Evolutionary conservation across 306 rosid genomes (phyloP), one percentile per base, ranked within the genome.

Genomic region (Gynostemma pentaphyllum): DNA sequence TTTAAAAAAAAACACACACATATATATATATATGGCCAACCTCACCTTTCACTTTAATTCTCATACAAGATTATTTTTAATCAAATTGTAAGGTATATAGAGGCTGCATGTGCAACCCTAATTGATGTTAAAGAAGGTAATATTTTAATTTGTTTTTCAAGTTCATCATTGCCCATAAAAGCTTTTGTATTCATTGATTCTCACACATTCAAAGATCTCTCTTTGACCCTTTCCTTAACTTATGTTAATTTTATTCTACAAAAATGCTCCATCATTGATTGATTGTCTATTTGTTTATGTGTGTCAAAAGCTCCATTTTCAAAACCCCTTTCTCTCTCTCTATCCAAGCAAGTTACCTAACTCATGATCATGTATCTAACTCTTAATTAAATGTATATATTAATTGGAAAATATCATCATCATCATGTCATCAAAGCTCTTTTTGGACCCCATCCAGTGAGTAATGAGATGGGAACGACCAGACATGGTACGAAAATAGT

Each of bases 191-290:
- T 44, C 42, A 55, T 57, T 57, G n/a, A n/a, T 24, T 2, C 46
- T 57, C 22, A 9, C 15, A 36, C 64, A 32, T 36, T 57, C 45
- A 57, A 57, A 57, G 45, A 57, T 57, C 40, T 57, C 28, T 41
- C 46, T 57, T 36, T 57, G 64, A 57, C 64, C 64, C 64, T 57
- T 57, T 56, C 10, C 64, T 57, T 57, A 19, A 57, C 64, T 57
- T 54, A 54, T 54, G 40, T 30, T 28, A n/a, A 9, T 18, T 57
- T 34, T 34, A 3, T 39, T 9, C 44, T 39, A 34, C 2, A 7
- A 39, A 9, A 39, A 36, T 34, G 64, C 19, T 45, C 64, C 18
- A 32, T 30, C 63, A 56, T 16, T 56, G 24, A 54, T 54, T 54
- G 40, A 54, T 54, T 54, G 61, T 21, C 42, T 2, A 55, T 55